Base-by-base conservation (phyloP, 768 basidiomycete genomes). In the Kwoniella sp. region DNA sequence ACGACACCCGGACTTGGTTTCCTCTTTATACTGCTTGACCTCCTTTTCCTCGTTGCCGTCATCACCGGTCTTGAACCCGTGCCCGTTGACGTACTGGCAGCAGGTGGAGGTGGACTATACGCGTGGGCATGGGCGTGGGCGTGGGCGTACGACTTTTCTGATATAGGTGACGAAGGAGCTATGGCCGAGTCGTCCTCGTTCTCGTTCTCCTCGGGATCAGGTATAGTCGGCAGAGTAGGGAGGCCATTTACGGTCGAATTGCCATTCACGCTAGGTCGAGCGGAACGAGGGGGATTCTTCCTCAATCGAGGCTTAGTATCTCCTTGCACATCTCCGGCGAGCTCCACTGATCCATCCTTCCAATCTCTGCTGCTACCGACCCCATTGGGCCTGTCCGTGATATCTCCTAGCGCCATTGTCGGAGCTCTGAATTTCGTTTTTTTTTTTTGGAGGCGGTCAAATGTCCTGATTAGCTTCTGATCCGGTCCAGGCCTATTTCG, bases 1-100 rank as follows among this genome's bases (percentile, higher is more conserved):
- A 64, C 68, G 8, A 71, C 73, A 3, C 73, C 76, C 0, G 73
- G 73, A 58, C 68, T 73, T 1, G 64, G 61, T 52, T 77, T 74
- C 44, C 71, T 57, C 60, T 72, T 74, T 36, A 74, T 69, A 57
- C 63, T 65, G 47, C 73, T 77, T 46, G 66, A 68, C 40, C 73
- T 52, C 36, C 73, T 60, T 33, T 66, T 65, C 29, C 73, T 53
- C 15, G 68, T 72, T 8, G 64, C 21, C 60, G 40, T 70, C 13
- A 66, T 49, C 19, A 57, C 30, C 6, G 69, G 68, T 54, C 60
- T 61, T 19, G 53, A 58, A 2, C 60, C 73, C 4, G 54, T 58
- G 0, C 55, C 67, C 17, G 67, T 61, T 7, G 50, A 33, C 3
- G 70, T 61, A 5, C 70, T 68, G 8, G 74, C 63, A 21, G 74